phyloP scores from a whole-genome alignment of 2,329 filamentous ascomycete species.

The Rhexocercosporidium sp. region DNA sequence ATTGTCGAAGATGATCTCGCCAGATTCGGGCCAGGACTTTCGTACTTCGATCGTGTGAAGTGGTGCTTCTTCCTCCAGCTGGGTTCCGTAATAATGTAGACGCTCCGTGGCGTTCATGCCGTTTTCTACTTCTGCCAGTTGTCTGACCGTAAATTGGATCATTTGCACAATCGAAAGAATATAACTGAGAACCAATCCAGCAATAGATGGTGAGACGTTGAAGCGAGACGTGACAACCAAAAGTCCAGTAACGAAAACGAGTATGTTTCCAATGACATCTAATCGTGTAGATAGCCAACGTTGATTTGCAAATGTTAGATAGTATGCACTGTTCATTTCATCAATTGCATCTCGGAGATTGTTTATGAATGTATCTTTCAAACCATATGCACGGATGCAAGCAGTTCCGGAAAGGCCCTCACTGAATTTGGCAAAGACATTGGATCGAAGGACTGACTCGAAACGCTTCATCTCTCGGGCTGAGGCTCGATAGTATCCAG shows the following conservation, averaged over 20 bases:
- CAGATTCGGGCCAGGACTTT: constrained; percentile 81
- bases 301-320: constrained; percentile 93
- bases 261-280: constrained; percentile 79
- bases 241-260: constrained; percentile 89
- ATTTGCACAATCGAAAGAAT: constrained; percentile 93
- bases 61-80: constrained; percentile 88
- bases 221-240: constrained; percentile 92
- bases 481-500: constrained; percentile 87
- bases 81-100: constrained; percentile 84
- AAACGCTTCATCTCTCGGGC: constrained; percentile 94
- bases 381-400: constrained; percentile 87
- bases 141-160: constrained; percentile 93
- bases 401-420: constrained; percentile 86
- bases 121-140: constrained; percentile 95
- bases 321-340: constrained; percentile 93
- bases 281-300: constrained; percentile 88
- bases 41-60: constrained; percentile 76
- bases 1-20: constrained; percentile 77
- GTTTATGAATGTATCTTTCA: constrained; percentile 74
- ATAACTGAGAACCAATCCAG: constrained; percentile 88
- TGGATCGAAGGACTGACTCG: constrained; percentile 85
- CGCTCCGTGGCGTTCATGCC: constrained; percentile 97
- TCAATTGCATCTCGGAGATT: constrained; percentile 79
- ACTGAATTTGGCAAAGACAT: constrained; percentile 88
- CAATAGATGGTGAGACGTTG: constrained; percentile 81